Conservation (phyloP, 768 basidiomycete genomes). For the Psilocybe cyanescens region DNA sequence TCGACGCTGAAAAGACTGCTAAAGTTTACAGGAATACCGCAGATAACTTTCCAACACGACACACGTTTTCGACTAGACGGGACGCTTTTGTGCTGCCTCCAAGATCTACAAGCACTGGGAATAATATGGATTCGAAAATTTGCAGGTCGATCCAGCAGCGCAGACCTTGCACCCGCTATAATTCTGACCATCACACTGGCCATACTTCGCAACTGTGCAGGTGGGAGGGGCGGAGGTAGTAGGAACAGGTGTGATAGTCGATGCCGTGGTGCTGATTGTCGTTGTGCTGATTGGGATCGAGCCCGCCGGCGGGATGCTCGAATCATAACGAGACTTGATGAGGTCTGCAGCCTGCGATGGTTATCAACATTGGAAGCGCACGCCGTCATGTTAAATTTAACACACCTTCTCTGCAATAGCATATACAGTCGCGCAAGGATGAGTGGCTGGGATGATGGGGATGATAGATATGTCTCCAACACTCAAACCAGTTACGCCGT, state of each 20-base stretch:
- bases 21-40: too few relatives aligned
- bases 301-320: conserved; percentile 5
- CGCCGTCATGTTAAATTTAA: background rate
- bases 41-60: too few relatives aligned
- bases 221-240: background rate
- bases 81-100: too few relatives aligned
- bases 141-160: conserved; percentile 9
- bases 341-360: conserved; percentile 8
- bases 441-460: conserved; percentile 15
- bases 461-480: conserved; percentile 17
- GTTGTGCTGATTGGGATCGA: conserved; percentile 6
- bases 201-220: conserved; percentile 8
- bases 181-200: conserved; percentile 9
- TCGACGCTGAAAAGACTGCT: background rate
- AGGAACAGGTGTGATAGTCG: background rate
- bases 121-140: background rate
- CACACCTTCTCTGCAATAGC: conserved; percentile 14
- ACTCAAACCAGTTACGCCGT: conserved; percentile 15
- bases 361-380: background rate
- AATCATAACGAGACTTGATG: conserved; percentile 11
- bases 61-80: too few relatives aligned
- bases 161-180: conserved; percentile 10
- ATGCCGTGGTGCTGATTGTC: background rate
- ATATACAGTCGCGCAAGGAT: conserved; percentile 13
- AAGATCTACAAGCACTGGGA: background rate